These are phyloP conservation scores for Penicillium hordei DNA, from an alignment of 2,329 filamentous ascomycete species.

Conservation along the genomic window DNA sequence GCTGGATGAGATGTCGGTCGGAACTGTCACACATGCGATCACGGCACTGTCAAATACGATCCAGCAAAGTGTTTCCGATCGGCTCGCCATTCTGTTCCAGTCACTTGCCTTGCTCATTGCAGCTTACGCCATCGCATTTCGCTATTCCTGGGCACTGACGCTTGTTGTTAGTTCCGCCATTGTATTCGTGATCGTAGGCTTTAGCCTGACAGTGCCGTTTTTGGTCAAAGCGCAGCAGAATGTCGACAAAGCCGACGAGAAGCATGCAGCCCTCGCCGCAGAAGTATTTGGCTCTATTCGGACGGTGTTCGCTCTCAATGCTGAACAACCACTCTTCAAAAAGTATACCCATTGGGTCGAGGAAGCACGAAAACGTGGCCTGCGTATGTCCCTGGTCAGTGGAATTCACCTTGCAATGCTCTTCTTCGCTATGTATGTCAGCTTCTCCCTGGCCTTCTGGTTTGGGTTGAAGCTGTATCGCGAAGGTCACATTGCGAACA, in stretches of 20 bases:
- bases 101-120: constrained; percentile 44
- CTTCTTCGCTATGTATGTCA: constrained; percentile 41
- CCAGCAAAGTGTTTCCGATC: constrained; percentile 57
- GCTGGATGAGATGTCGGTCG: constrained; percentile 52
- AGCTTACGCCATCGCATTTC: constrained; percentile 54
- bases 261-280: constrained; percentile 41
- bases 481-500: constrained; percentile 34
- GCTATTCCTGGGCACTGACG: constrained; percentile 54
- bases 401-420: constrained; percentile 36
- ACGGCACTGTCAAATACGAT: constrained; percentile 55
- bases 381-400: constrained; percentile 28
- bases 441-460: constrained; percentile 41
- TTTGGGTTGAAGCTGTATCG: constrained; percentile 38
- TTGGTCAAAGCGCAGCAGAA: constrained; percentile 35
- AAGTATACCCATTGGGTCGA: constrained; percentile 42
- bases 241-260: constrained; percentile 40
- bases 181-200: constrained; percentile 42
- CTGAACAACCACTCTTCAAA: constrained; percentile 36
- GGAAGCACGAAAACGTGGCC: constrained; percentile 36
- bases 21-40: constrained; percentile 53
- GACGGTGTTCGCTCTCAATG: constrained; percentile 48
- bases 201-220: constrained; percentile 34
- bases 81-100: constrained; percentile 48
- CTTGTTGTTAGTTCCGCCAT: constrained; percentile 51
- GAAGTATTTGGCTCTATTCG: constrained; percentile 47